These are phyloP conservation scores for Aschersonia sp. DNA, from an alignment of 2,329 filamentous ascomycete species.

Conservation along the genomic window DNA sequence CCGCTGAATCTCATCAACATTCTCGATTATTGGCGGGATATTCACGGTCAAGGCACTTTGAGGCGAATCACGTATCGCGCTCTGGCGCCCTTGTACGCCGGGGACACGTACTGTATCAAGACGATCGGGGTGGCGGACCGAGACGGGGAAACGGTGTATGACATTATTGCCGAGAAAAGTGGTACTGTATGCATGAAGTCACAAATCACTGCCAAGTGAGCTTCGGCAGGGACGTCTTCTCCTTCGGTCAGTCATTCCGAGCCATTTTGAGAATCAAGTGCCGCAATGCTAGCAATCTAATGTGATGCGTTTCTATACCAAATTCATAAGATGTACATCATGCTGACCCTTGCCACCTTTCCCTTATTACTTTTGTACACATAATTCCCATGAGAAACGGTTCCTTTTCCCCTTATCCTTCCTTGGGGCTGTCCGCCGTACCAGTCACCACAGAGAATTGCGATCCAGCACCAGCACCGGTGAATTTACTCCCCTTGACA, in stretches of 20 bases:
- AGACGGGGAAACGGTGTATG: conserved; percentile 18
- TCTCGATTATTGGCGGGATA: conserved; percentile 50
- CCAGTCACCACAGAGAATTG: conserved; percentile 53
- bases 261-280: no score
- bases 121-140: conserved; percentile 27
- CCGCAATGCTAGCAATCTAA: no score
- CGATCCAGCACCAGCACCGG: conserved; percentile 60
- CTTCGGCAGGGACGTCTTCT: neutral
- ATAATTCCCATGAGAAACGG: no score
- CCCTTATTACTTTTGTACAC: no score
- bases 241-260: no score
- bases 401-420: neutral
- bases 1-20: conserved; percentile 63
- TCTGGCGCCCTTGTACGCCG: conserved; percentile 53
- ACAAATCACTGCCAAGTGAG: neutral
- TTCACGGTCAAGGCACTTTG: conserved; percentile 19
- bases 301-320: no score
- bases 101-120: conserved; percentile 48
- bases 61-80: conserved; percentile 49
- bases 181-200: conserved; percentile 9
- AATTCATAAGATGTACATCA: no score
- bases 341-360: no score
- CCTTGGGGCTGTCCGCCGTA: neutral
- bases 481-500: conserved; percentile 52
- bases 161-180: conserved; percentile 31